phyloP scores from a whole-genome alignment of 2,329 filamentous ascomycete genomes.

The Dothistroma septosporum region DNA sequence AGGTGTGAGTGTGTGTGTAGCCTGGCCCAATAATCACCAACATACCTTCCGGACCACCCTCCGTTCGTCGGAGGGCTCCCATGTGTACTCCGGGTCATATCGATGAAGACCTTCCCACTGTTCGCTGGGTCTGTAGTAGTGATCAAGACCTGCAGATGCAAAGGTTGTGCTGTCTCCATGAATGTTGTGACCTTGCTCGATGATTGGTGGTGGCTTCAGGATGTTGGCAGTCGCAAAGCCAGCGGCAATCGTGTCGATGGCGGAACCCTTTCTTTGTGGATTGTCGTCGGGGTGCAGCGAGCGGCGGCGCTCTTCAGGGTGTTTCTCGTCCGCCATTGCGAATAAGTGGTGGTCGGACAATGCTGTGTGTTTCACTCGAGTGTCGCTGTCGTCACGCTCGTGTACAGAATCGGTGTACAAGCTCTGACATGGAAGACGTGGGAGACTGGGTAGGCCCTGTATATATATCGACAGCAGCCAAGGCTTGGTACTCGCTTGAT shows the following conservation, averaged over 20 bases:
- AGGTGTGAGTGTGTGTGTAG: not conserved
- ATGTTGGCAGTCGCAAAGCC: not conserved
- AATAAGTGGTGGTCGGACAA: not conserved
- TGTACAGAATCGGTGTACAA: not conserved
- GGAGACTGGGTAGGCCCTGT: not conserved
- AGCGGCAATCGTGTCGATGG: not conserved
- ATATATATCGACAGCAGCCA: not conserved
- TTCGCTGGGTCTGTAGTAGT: constrained; percentile 23
- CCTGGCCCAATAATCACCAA: not conserved
- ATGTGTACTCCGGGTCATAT: constrained; percentile 55
- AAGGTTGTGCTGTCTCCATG: constrained; percentile 18
- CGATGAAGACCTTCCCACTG: constrained; percentile 57
- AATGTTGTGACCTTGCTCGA: constrained; percentile 10
- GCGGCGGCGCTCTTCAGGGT: not conserved
- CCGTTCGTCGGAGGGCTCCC: constrained; percentile 56
- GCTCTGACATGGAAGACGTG: not conserved
- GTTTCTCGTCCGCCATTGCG: not conserved
- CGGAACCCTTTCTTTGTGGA: not conserved
- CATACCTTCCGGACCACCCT: constrained; percentile 51
- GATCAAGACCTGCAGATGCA: constrained; percentile 16
- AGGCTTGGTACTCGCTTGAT: not conserved
- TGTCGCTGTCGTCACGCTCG: not conserved
- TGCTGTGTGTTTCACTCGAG: not conserved
- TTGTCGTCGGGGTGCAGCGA: not conserved
- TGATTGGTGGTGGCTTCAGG: not conserved